phyloP scores from a whole-genome alignment of 2,329 filamentous ascomycete genomes.

The Verticillium nubilum region DNA sequence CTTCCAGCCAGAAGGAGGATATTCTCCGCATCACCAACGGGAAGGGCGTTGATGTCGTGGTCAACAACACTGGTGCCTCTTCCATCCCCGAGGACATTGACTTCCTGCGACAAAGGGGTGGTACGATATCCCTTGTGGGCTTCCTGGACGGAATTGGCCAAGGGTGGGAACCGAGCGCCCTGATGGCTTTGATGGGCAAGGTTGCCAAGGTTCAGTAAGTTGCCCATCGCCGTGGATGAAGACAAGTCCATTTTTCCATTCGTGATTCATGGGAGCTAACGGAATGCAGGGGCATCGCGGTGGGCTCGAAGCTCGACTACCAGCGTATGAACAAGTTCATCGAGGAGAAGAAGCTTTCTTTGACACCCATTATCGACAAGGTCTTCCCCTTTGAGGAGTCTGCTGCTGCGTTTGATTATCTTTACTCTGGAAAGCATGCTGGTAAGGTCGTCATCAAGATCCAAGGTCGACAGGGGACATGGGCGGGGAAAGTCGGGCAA shows the following conservation, averaged over 20 bases:
- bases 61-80: slow-evolving; percentile 18
- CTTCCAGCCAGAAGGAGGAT: slow-evolving; percentile 12
- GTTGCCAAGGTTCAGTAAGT: slow-evolving; percentile 4
- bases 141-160: neutral
- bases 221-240: neutral
- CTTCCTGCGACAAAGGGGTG: neutral
- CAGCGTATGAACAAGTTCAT: slow-evolving; percentile 1
- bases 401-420: slow-evolving; percentile 1
- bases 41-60: slow-evolving; percentile 18
- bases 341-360: neutral
- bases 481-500: too few species aligned
- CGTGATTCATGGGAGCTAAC: neutral
- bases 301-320: slow-evolving; percentile 4
- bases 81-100: slow-evolving; percentile 15
- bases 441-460: slow-evolving; percentile 6
- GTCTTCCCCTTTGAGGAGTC: slow-evolving; percentile 4
- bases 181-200: slow-evolving; percentile 4
- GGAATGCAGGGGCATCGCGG: neutral
- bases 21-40: slow-evolving; percentile 14
- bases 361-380: slow-evolving; percentile 1
- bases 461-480: neutral
- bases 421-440: slow-evolving; percentile 3
- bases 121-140: slow-evolving; percentile 2
- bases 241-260: neutral
- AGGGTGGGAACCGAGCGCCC: slow-evolving; percentile 1